A percentile compares a stretch with the other conserved stretches of the same genome.
phyloP scores from a whole-genome alignment of 257 asterid genomes.

The Nicotiana tabacum region DNA sequence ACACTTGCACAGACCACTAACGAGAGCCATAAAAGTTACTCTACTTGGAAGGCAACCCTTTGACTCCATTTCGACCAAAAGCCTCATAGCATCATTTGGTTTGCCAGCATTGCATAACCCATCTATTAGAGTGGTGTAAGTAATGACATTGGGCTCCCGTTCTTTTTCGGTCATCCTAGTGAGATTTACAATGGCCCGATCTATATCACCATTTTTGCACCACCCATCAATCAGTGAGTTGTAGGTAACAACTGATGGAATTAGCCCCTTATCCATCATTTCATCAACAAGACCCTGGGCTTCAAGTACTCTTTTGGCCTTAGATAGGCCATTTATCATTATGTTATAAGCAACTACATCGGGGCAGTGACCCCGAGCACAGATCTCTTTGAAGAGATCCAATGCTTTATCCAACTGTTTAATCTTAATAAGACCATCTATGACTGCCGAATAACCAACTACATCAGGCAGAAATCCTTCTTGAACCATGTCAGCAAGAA shows the following conservation, averaged over 20 bases:
- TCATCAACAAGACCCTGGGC: slow-evolving; percentile 56
- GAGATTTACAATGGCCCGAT: slow-evolving; percentile 42
- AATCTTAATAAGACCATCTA: slow-evolving; percentile 58
- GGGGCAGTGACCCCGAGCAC: slow-evolving; percentile 60
- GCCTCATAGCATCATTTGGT: slow-evolving; percentile 51
- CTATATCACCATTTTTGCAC: slow-evolving; percentile 63
- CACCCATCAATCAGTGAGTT: slow-evolving; percentile 79
- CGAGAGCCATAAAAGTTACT: slow-evolving; percentile 78
- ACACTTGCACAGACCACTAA: slow-evolving; percentile 89
- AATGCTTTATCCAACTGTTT: slow-evolving; percentile 49
- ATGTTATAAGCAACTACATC: slow-evolving; percentile 79
- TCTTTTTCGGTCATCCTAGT: slow-evolving; percentile 51
- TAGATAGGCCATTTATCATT: slow-evolving; percentile 70
- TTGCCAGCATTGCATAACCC: slow-evolving; percentile 72
- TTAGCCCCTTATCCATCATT: slow-evolving; percentile 62
- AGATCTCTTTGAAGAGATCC: slow-evolving; percentile 58
- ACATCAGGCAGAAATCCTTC: slow-evolving; percentile 72
- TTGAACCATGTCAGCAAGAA: slow-evolving; percentile 53
- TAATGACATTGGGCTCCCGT: slow-evolving; percentile 61
- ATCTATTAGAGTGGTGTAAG: slow-evolving; percentile 75
- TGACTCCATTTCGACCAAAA: slow-evolving; percentile 62
- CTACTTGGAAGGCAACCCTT: slow-evolving; percentile 58
- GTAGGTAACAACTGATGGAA: slow-evolving; percentile 84
- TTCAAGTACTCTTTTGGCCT: slow-evolving; percentile 44
- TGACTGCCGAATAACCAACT: slow-evolving; percentile 67